Conservation (phyloP, 2,329 filamentous ascomycete species). For the Claviceps purpurea region DNA sequence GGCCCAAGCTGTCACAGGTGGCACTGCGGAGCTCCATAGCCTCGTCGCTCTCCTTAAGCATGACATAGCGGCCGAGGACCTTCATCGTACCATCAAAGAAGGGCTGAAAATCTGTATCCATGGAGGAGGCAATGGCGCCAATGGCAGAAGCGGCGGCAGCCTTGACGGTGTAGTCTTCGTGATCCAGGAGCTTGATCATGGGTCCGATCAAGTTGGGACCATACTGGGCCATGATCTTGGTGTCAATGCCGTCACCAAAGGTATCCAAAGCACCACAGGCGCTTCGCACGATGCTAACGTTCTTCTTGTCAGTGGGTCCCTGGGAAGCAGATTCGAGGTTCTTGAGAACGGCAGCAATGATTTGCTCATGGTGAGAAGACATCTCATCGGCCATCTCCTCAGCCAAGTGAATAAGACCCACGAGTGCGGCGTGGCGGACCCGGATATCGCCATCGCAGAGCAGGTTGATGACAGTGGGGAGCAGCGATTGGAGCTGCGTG, state of each 20-base stretch:
- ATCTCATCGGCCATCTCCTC: conserved; percentile 91
- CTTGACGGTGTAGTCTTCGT: conserved; percentile 82
- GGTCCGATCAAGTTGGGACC: conserved; percentile 71
- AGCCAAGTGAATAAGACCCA: conserved; percentile 77
- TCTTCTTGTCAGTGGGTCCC: conserved; percentile 57
- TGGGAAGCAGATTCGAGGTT: conserved; percentile 75
- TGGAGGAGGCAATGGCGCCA: conserved; percentile 77
- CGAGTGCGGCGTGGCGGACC: conserved; percentile 76
- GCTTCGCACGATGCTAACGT: conserved; percentile 73
- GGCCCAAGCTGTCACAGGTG: conserved; percentile 84
- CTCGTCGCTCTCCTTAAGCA: conserved; percentile 77
- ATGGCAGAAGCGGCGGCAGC: conserved; percentile 78
- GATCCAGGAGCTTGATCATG: conserved; percentile 69
- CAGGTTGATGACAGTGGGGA: conserved; percentile 72
- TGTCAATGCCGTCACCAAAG: conserved; percentile 77
- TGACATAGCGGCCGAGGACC: conserved; percentile 70
- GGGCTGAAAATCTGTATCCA: conserved; percentile 72
- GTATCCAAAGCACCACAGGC: conserved; percentile 86
- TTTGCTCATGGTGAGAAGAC: conserved; percentile 66
- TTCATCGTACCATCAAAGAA: conserved; percentile 88
- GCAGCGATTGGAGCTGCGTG: conserved; percentile 74
- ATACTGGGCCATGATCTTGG: conserved; percentile 62
- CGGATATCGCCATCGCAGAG: conserved; percentile 72
- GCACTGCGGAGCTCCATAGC: conserved; percentile 82
- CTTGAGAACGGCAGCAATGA: conserved; percentile 74